Conservation (phyloP, 2,329 filamentous ascomycete species). For the Graphilbum fragrans region DNA sequence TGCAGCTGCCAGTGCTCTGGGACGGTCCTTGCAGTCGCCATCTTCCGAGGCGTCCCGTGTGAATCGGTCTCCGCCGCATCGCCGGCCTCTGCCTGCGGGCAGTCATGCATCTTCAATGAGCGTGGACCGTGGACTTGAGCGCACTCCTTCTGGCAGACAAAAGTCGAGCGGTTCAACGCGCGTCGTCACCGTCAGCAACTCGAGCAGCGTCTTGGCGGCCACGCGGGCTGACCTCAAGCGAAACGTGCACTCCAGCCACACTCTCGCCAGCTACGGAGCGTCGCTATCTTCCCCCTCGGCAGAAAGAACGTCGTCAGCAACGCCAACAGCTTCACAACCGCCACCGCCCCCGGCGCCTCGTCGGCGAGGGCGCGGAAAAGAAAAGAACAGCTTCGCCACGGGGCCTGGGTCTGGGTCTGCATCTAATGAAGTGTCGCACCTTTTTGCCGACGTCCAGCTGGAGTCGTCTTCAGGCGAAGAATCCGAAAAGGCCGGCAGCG, state of each 20-base stretch:
- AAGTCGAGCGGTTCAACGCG: conserved; percentile 5
- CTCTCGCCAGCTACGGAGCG: neutral
- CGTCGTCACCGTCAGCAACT: too few species aligned
- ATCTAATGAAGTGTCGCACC: conserved; percentile 6
- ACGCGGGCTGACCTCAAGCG: conserved; percentile 7
- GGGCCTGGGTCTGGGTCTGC: too few species aligned
- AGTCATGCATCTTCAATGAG: neutral
- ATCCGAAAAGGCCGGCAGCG: conserved; percentile 6
- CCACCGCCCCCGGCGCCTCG: neutral
- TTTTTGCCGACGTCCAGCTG: conserved; percentile 8
- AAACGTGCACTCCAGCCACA: conserved; percentile 8
- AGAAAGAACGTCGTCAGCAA: neutral
- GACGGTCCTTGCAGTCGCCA: conserved; percentile 8
- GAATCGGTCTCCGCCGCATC: conserved; percentile 5
- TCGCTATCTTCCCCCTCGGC: neutral
- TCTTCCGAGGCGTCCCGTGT: neutral
- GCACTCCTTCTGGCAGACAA: neutral
- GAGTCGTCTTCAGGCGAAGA: conserved; percentile 9
- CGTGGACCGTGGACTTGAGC: neutral
- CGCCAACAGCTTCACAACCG: neutral
- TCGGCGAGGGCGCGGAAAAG: neutral
- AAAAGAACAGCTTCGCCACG: conserved; percentile 1
- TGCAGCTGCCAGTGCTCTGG: conserved; percentile 42
- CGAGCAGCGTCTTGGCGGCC: neutral
- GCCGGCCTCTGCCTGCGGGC: neutral